These are phyloP conservation scores for Monascus ruber DNA, from an alignment of 2,329 filamentous ascomycete genomes.

Conservation along the genomic window DNA sequence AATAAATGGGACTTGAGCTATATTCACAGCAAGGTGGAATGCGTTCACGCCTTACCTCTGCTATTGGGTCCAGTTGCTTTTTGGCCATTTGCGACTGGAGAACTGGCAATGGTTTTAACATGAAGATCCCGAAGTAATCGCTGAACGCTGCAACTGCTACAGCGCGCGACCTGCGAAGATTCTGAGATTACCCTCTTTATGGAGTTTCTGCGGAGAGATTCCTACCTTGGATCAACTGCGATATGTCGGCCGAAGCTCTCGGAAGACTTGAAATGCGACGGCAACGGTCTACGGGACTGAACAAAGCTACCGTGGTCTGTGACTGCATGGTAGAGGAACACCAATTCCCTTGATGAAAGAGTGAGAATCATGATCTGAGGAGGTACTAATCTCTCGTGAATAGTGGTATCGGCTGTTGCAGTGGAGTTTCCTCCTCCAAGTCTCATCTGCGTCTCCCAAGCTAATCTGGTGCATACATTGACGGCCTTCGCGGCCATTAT, in stretches of 20 bases:
- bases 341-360: slow-evolving; percentile 58
- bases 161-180: slow-evolving; percentile 36
- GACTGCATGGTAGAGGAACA: slow-evolving; percentile 61
- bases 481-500: slow-evolving; percentile 73
- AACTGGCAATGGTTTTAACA: slow-evolving; percentile 47
- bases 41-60: slow-evolving; percentile 30
- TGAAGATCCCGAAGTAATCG: slow-evolving; percentile 59
- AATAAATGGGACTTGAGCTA: slow-evolving; percentile 8
- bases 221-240: slow-evolving; percentile 65
- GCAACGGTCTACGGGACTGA: slow-evolving; percentile 47
- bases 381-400: slow-evolving; percentile 37
- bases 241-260: slow-evolving; percentile 54
- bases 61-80: slow-evolving; percentile 49
- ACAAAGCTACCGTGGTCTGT: slow-evolving; percentile 46
- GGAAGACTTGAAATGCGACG: slow-evolving; percentile 42
- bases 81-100: slow-evolving; percentile 41
- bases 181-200: slow-evolving; percentile 4
- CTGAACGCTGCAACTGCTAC: slow-evolving; percentile 61
- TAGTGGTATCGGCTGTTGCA: slow-evolving; percentile 3
- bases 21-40: slow-evolving; percentile 2
- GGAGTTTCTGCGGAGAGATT: not conserved
- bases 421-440: slow-evolving; percentile 6
- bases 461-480: slow-evolving; percentile 41
- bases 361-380: slow-evolving; percentile 73
- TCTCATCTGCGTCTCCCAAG: slow-evolving; percentile 22